Evolutionary conservation across 2,329 filamentous ascomycete species (phyloP), one percentile per base, ranked within the genome.

Genomic region (Colletotrichum orbiculare): DNA sequence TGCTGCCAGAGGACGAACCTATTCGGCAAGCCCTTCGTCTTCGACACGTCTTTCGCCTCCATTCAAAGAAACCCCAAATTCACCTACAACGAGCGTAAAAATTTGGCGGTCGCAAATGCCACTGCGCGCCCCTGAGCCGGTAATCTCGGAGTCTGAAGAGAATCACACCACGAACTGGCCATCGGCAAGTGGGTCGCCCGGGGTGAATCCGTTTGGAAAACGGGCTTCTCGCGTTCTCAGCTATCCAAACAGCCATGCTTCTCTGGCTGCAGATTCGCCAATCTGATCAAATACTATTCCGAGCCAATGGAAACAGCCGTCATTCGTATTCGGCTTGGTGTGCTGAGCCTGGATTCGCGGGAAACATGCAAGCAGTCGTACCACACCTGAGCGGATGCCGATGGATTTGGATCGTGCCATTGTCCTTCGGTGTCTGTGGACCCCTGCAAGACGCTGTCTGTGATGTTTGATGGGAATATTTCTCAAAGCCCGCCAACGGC

Each of bases 111-210:
- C 25, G 25, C 1, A 4, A 5, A 25, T 33, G 13, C 8, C 9
- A 11, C 3, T 39, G 25, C 34, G 47, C 25, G 35, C 62, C 62
- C 62, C 55, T 62, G 57, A 39, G 39, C 25, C 50, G 58, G 62
- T 56, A 62, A 65, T 56, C 52, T 62, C 62, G 62, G 46, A 15
- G 57, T 17, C 52, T 41, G 52, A 42, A 11, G 35, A 65, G 35
- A 65, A 65, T 65, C 62, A 56, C 58, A 62, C 62, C 62, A 65
- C 58, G 53, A 65, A 62, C 62, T 50, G 39, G 56, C 58, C 62
- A 65, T 47, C 62, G 62, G 62, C 8, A 65, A 65, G 62, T 65
- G 62, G 62, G 52, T 56, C 62, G 15, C 46, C 62, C 62, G 62
- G 58, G 58, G 62, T 52, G 47, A 15, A 15, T 39, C 48, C 12